Evolutionary conservation across 2,329 filamentous ascomycete genomes (phyloP).

Genomic region (Purpureocillium takamizusanense): DNA sequence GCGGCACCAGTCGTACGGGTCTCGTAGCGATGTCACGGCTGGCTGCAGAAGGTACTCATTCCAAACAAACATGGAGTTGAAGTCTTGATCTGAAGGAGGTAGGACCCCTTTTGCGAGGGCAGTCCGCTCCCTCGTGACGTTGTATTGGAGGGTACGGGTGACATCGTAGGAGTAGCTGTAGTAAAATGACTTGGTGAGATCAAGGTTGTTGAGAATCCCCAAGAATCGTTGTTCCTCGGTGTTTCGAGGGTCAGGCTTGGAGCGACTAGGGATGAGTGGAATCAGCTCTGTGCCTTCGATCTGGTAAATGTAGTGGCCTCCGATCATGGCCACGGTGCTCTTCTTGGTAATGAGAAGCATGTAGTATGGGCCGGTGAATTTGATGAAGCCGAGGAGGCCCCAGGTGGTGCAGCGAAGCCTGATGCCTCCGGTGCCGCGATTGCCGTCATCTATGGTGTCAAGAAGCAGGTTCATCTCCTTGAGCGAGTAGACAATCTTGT

Average conservation of each 20-base stretch:
- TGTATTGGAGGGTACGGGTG: slow-evolving; percentile 83
- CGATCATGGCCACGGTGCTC: slow-evolving; percentile 91
- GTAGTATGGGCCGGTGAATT: slow-evolving; percentile 92
- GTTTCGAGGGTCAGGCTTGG: slow-evolving; percentile 69
- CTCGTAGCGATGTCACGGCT: slow-evolving; percentile 58
- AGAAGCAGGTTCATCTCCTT: slow-evolving; percentile 90
- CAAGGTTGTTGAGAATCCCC: slow-evolving; percentile 80
- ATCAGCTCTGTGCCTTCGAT: slow-evolving; percentile 90
- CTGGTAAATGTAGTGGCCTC: slow-evolving; percentile 92
- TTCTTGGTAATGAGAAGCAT: slow-evolving; percentile 96
- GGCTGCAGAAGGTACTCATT: slow-evolving; percentile 83
- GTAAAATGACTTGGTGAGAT: slow-evolving; percentile 87
- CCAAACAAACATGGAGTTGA: slow-evolving; percentile 97
- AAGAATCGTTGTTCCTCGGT: slow-evolving; percentile 86
- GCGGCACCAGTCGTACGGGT: slow-evolving; percentile 90
- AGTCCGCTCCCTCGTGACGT: slow-evolving; percentile 72
- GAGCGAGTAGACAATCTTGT: slow-evolving; percentile 89
- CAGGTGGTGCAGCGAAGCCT: slow-evolving; percentile 84
- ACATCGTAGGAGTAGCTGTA: slow-evolving; percentile 98
- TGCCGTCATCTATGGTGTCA: slow-evolving; percentile 90
- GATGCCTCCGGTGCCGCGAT: slow-evolving; percentile 81
- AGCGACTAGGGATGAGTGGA: slow-evolving; percentile 68
- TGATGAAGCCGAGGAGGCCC: slow-evolving; percentile 90
- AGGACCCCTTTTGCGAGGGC: slow-evolving; percentile 57
- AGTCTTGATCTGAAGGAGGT: slow-evolving; percentile 52